phyloP scores from a whole-genome alignment of 139 green algal genomes.

The Closterium sp. region DNA sequence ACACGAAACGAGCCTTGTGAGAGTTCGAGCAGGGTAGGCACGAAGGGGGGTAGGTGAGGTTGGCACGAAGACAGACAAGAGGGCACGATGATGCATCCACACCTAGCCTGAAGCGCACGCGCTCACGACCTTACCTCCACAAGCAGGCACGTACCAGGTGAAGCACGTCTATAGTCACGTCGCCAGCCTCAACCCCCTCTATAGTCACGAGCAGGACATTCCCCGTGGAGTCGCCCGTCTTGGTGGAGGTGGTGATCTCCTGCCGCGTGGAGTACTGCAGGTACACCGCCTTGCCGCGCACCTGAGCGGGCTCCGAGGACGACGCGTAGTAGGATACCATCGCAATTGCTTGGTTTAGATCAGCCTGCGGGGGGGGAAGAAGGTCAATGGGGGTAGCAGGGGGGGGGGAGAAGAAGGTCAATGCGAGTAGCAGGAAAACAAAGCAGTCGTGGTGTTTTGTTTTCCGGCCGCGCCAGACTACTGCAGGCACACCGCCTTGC shows the following conservation, averaged over 20 bases:
- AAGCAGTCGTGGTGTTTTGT: no score
- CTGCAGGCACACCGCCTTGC: conserved; percentile 69
- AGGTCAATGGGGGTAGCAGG: background rate
- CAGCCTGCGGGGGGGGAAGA: conserved; percentile 20
- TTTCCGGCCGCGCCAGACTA: conserved; percentile 65
- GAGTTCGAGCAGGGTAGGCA: background rate
- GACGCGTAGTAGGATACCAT: conserved; percentile 66
- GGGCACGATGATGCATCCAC: background rate
- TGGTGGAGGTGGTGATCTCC: conserved; percentile 61
- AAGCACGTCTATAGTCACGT: conserved; percentile 50
- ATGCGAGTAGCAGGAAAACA: no score
- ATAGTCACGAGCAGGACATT: conserved; percentile 62
- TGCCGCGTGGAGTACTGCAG: conserved; percentile 69
- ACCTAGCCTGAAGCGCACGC: no score
- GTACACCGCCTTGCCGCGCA: conserved; percentile 67
- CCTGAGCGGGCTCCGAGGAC: conserved; percentile 63
- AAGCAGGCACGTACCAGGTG: conserved; percentile 35
- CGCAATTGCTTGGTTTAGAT: conserved; percentile 58
- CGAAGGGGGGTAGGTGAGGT: background rate
- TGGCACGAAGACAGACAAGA: no score
- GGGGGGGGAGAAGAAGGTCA: no score
- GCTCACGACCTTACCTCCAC: no score
- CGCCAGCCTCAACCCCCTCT: conserved; percentile 47
- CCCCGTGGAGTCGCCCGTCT: background rate
- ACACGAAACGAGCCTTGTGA: background rate